A percentile compares a stretch with the other conserved stretches of the same genome.
phyloP scores from a whole-genome alignment of 495 filamentous ascomycete species.

The Penicillium mononematosum region DNA sequence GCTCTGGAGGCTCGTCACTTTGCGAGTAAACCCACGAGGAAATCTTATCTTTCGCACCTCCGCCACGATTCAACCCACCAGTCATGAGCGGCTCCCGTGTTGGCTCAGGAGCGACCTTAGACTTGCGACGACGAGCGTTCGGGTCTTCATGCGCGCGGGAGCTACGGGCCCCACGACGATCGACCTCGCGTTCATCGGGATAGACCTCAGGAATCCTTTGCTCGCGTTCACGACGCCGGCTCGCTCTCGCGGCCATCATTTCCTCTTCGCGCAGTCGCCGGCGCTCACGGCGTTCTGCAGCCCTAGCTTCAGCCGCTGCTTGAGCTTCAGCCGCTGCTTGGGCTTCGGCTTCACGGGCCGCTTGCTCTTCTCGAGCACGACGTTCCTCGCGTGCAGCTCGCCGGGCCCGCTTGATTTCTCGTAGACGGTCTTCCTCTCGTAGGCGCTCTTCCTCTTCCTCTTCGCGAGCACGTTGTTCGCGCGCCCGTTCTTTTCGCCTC shows the following conservation, averaged over 20 bases:
- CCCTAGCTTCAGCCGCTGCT: slow-evolving; percentile 39
- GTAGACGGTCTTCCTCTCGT: slow-evolving; percentile 45
- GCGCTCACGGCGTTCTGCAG: slow-evolving; percentile 43
- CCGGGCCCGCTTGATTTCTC: slow-evolving; percentile 46
- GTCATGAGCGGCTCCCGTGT: slow-evolving; percentile 27
- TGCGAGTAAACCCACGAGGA: slow-evolving; percentile 60
- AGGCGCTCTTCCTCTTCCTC: slow-evolving; percentile 51
- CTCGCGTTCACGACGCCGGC: slow-evolving; percentile 38
- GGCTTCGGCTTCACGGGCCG: slow-evolving; percentile 45
- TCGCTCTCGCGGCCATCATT: slow-evolving; percentile 34
- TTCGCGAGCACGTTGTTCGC: slow-evolving; percentile 43
- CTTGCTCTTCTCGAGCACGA: slow-evolving; percentile 47
- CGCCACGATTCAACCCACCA: slow-evolving; percentile 25
- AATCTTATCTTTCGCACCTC: slow-evolving; percentile 51
- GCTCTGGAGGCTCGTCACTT: slow-evolving; percentile 54
- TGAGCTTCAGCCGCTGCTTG: slow-evolving; percentile 43
- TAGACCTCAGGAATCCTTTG: slow-evolving; percentile 23
- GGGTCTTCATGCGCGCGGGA: slow-evolving; percentile 33
- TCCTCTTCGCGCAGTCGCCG: slow-evolving; percentile 41
- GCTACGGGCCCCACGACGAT: slow-evolving; percentile 20
- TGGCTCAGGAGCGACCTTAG: slow-evolving; percentile 25
- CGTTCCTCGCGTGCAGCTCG: slow-evolving; percentile 51
- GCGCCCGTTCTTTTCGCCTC: slow-evolving; percentile 38
- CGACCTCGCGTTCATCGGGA: slow-evolving; percentile 22
- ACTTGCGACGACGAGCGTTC: slow-evolving; percentile 34